Conservation (phyloP, 305 asterid species). For the Andrographis paniculata region DNA sequence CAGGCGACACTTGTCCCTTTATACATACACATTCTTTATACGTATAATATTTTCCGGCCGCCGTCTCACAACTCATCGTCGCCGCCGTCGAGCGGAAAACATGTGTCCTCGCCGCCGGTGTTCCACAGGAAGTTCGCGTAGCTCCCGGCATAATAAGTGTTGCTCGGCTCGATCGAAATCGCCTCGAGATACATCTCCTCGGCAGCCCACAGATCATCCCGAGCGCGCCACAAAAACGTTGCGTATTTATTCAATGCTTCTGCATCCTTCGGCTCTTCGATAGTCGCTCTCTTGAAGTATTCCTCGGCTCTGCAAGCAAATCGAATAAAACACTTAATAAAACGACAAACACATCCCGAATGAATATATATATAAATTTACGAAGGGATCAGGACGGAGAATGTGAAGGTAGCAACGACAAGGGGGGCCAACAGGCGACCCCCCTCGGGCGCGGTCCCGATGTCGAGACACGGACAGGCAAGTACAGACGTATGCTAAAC, state of each 20-base stretch:
- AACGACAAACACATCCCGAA: no score
- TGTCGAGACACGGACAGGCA: constrained; percentile 23
- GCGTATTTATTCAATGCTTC: constrained; percentile 89
- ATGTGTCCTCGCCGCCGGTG: constrained; percentile 93
- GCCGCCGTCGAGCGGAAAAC: constrained; percentile 54
- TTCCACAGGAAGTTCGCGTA: constrained; percentile 90
- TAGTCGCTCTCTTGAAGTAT: constrained; percentile 68
- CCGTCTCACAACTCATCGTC: constrained; percentile 16
- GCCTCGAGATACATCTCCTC: constrained; percentile 80
- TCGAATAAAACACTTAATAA: constrained; percentile 12
- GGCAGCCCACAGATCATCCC: constrained; percentile 78
- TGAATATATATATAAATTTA: no score
- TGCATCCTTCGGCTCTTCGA: constrained; percentile 79
- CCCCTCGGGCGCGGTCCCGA: constrained; percentile 5
- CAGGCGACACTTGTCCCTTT: no score
- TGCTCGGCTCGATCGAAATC: constrained; percentile 63
- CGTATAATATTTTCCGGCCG: no score
- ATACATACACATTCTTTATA: no score
- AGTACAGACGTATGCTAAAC: constrained; percentile 22
- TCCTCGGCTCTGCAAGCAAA: constrained; percentile 81
- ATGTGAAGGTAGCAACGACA: no score
- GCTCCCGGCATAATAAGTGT: constrained; percentile 65
- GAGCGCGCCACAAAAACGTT: constrained; percentile 65
- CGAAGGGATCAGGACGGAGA: no score
- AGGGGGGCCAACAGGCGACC: no score